Conservation (phyloP, 108 stramenopile genomes). For the Aureococcus anophagefferens region DNA sequence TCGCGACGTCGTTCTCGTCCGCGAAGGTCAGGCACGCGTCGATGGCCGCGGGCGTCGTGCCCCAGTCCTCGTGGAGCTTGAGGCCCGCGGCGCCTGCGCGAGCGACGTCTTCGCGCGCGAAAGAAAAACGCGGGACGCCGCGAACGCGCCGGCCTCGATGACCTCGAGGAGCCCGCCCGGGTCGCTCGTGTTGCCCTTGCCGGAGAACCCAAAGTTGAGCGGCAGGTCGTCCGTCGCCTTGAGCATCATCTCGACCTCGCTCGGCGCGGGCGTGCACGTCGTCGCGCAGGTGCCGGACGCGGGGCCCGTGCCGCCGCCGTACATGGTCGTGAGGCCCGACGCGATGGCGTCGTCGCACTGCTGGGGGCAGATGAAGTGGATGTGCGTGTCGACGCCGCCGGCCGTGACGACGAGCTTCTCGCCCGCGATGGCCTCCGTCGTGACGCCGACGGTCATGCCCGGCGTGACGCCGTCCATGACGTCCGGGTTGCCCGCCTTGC, state of each 20-base stretch:
- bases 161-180: constrained; percentile 37
- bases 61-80: constrained; percentile 99
- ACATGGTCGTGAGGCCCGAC: constrained; percentile 84
- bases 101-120: no score
- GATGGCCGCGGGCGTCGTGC: constrained; percentile 90
- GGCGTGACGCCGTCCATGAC: constrained; percentile 76
- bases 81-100: constrained; percentile 89
- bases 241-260: constrained; percentile 88
- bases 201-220: constrained; percentile 91
- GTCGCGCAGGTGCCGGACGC: constrained; percentile 86
- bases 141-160: constrained; percentile 18
- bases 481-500: constrained; percentile 96
- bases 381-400: constrained; percentile 89
- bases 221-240: constrained; percentile 78
- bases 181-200: constrained; percentile 88
- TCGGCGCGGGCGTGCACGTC: constrained; percentile 87
- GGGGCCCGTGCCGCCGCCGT: constrained; percentile 89
- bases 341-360: constrained; percentile 86
- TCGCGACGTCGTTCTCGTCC: constrained; percentile 74
- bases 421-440: constrained; percentile 94
- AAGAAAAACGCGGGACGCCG: no score
- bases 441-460: constrained; percentile 74
- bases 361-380: constrained; percentile 96
- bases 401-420: constrained; percentile 90
- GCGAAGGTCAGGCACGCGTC: constrained; percentile 79